phyloP scores from a whole-genome alignment of 768 basidiomycete genomes.

The Lactarius psammicola region DNA sequence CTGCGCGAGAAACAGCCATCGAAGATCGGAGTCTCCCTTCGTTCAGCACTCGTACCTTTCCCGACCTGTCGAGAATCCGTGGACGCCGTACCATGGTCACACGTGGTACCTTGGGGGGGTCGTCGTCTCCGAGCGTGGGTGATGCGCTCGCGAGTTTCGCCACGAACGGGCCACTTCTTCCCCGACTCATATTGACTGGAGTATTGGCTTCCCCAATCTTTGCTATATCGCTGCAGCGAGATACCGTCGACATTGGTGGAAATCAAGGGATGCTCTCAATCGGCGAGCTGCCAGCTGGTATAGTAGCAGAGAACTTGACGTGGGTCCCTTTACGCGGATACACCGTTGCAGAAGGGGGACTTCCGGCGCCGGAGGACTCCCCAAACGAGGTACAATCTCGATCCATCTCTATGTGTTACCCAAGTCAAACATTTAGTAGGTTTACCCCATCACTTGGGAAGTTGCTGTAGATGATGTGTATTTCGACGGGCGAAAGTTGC shows the following conservation, averaged over 20 bases:
- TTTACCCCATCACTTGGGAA: conserved; percentile 54
- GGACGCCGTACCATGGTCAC: not conserved
- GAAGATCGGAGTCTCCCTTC: not conserved
- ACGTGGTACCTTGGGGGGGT: not conserved
- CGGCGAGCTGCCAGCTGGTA: conserved; percentile 57
- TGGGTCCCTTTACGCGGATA: conserved; percentile 68
- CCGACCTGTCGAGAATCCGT: conserved; percentile 22
- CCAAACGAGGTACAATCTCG: conserved; percentile 54
- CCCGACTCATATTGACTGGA: conserved; percentile 35
- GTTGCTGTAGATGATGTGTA: conserved; percentile 67
- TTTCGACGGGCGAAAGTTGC: conserved; percentile 62
- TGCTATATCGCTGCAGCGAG: conserved; percentile 64
- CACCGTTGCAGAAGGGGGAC: conserved; percentile 48
- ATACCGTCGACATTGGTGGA: conserved; percentile 64
- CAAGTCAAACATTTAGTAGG: conserved; percentile 22
- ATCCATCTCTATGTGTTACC: not conserved
- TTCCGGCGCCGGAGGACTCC: conserved; percentile 53
- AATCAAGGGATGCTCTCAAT: conserved; percentile 64
- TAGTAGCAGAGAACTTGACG: conserved; percentile 50
- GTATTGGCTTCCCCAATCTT: conserved; percentile 45
- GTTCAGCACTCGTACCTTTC: conserved; percentile 15
- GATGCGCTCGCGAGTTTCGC: conserved; percentile 35
- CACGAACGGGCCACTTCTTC: conserved; percentile 37
- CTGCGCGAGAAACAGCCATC: not conserved
- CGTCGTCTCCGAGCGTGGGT: conserved; percentile 2